Conservation (phyloP, 2,329 filamentous ascomycete species). For the Phyllosticta ampelicida region DNA sequence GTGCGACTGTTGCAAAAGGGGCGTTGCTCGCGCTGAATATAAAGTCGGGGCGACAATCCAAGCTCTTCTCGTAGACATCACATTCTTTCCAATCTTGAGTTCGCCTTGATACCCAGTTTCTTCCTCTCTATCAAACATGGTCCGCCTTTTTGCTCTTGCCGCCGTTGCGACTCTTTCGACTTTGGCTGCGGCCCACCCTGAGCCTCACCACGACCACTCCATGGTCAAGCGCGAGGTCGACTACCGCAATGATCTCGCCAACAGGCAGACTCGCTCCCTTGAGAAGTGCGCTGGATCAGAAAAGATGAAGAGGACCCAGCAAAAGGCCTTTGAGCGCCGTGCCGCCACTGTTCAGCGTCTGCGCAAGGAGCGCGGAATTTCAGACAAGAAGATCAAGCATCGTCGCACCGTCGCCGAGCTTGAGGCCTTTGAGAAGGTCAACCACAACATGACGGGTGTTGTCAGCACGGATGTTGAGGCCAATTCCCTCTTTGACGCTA, state of each 20-base stretch:
- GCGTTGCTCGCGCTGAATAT: not conserved
- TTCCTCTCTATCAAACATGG: conserved; percentile 12
- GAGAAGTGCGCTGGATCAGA: conserved; percentile 16
- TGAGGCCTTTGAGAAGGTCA: conserved; percentile 20
- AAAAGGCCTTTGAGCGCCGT: conserved; percentile 17
- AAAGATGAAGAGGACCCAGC: conserved; percentile 16
- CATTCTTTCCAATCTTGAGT: not conserved
- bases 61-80: conserved; percentile 3
- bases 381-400: conserved; percentile 14
- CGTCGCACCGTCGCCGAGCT: conserved; percentile 21
- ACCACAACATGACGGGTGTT: conserved; percentile 20
- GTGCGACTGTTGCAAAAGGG: not conserved
- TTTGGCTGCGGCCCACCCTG: conserved; percentile 21
- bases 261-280: conserved; percentile 16
- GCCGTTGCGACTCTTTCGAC: conserved; percentile 16
- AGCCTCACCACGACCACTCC: conserved; percentile 23
- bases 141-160: conserved; percentile 16
- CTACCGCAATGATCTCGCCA: conserved; percentile 17
- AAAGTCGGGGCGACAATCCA: conserved; percentile 2
- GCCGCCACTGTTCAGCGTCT: conserved; percentile 15
- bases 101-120: not conserved
- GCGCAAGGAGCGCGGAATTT: conserved; percentile 18
- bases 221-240: conserved; percentile 23
- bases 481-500: conserved; percentile 20
- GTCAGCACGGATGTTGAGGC: conserved; percentile 17